A percentile compares a stretch with the other conserved stretches of the same genome.
These are phyloP conservation scores for Ilex asprella DNA, from an alignment of 257 asterid species.

Conservation along the genomic window DNA sequence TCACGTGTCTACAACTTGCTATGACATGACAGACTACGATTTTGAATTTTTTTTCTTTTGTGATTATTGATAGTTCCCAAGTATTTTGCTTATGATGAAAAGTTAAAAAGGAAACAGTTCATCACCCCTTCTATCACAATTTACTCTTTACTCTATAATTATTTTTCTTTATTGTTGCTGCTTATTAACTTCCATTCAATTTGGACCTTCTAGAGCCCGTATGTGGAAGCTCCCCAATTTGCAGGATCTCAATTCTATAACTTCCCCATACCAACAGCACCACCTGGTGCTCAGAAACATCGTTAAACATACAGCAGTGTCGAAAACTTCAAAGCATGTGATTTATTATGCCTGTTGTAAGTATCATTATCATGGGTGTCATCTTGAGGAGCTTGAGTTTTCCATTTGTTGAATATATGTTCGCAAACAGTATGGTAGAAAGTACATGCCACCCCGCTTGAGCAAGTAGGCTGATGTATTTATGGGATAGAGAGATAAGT, in stretches of 20 bases:
- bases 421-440: conserved; percentile 4
- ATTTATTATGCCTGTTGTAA: conserved; percentile 17
- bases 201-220: conserved; percentile 64
- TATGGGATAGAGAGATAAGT: neutral
- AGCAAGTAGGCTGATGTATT: neutral
- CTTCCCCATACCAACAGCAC: conserved; percentile 93
- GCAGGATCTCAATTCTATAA: conserved; percentile 36
- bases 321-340: conserved; percentile 8
- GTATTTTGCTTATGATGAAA: too few relatives aligned
- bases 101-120: too few relatives aligned
- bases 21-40: too few relatives aligned
- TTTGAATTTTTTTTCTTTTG: too few relatives aligned
- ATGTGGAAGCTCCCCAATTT: conserved; percentile 82
- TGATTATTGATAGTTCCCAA: too few relatives aligned
- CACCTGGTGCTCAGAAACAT: conserved; percentile 77
- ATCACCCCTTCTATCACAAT: too few relatives aligned
- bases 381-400: conserved; percentile 18
- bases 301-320: conserved; percentile 18
- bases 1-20: too few relatives aligned
- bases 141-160: too few relatives aligned
- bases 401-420: conserved; percentile 18
- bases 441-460: neutral
- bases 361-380: conserved; percentile 12
- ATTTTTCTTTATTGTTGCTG: too few relatives aligned
- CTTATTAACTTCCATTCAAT: neutral